Evolutionary conservation across 352 stramenopile genomes (phyloP), one percentile per base, ranked within the genome.

Genomic region (Halophytophthora polymorphica): DNA sequence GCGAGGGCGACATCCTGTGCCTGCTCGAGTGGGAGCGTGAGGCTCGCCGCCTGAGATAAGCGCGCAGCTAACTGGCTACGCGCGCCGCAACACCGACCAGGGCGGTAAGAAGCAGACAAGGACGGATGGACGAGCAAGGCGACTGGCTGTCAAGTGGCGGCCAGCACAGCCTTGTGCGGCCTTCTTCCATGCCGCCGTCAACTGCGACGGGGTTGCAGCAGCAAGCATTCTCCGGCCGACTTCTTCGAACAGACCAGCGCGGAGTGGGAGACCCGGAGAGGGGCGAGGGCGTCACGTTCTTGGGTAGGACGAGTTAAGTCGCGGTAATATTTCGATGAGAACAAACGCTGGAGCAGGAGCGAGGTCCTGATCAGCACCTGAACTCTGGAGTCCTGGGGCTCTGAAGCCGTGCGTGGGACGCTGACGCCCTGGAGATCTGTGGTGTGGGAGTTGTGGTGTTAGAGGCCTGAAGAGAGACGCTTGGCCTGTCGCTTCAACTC

Each of bases 1-100:
- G 95, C 64, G 95, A 99, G 76, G 96, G 96, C 56, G 97, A 99
- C 81, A 99, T 99, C 71, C 74, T 99, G 45, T 99, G 91, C 85
- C 84, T 99, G 61, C 77, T 99, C 49, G 97, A 99, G 77, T 99
- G 97, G 97, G 97, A 99, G 86, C 93, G 97, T 77, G 97, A 99
- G 79, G 97, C 97, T 49, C 90, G 97, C 56, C 93, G 97, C 64
- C 84, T 99, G 61, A 87, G 97, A 88, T 99, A 99, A 93, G 59
- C 64, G 61, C 35, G 53, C 25, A 31, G 25, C 25, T 31, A 8
- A 31, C 25, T 31, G 25, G 25, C 25, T 31, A 31, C 25, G 25
- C 25, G 50, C 44, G 36, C 45, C 39, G 60, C 50, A 64, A 44
- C 39, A 49, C 49, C 48, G 68, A 41, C 38, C 49, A 51, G 49